A percentile compares a stretch with the other conserved stretches of the same genome.
phyloP scores from a whole-genome alignment of 108 stramenopile genomes.

The Stephanodiscus triporus region DNA sequence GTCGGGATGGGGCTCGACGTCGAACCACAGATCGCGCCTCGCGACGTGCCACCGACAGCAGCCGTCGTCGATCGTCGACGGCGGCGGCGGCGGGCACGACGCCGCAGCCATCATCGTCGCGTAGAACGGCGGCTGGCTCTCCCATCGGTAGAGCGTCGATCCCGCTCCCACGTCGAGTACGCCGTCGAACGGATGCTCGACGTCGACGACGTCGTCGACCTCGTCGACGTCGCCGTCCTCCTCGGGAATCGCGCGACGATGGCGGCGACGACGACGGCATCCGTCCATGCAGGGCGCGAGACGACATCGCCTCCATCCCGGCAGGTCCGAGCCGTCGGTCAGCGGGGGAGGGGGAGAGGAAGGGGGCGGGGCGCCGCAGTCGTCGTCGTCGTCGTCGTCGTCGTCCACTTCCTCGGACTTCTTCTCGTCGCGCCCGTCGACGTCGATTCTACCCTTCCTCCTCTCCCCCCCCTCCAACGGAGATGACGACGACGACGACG shows the following conservation, averaged over 20 bases:
- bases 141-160: slow-evolving; percentile 65
- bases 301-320: slow-evolving; percentile 63
- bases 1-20: slow-evolving; percentile 12
- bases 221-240: background rate
- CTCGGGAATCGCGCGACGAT: background rate
- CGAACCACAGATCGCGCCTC: slow-evolving; percentile 18
- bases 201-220: background rate
- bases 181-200: slow-evolving; percentile 33
- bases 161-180: slow-evolving; percentile 69
- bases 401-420: slow-evolving; percentile 32
- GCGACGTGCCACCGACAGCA: slow-evolving; percentile 51
- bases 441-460: background rate
- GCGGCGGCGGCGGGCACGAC: background rate
- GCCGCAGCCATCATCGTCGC: slow-evolving; percentile 6
- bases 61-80: background rate
- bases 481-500: background rate
- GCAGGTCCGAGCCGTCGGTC: slow-evolving; percentile 81
- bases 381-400: background rate
- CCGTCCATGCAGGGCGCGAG: slow-evolving; percentile 38
- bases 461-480: background rate
- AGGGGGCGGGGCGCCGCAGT: background rate
- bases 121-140: slow-evolving; percentile 57
- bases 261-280: background rate
- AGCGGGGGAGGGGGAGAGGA: slow-evolving; percentile 35
- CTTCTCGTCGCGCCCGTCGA: slow-evolving; percentile 29